Percentiles rank a stretch among this genome's conserved stretches.
These are phyloP conservation scores for Pythium brachiatum DNA, from an alignment of 352 stramenopile species.

Conservation along the genomic window DNA sequence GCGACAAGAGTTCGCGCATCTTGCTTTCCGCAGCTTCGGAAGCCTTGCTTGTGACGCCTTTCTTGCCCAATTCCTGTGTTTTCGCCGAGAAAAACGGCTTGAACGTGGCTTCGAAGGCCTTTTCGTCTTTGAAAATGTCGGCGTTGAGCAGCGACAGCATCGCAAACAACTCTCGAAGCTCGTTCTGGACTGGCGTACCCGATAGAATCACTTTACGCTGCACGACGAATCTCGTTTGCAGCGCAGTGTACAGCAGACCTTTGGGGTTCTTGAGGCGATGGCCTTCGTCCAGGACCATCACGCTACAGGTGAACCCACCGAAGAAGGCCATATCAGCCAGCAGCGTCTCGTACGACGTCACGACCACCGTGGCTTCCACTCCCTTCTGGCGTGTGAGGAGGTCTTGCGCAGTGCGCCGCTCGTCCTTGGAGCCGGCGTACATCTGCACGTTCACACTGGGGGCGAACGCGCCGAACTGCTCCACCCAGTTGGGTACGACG, in stretches of 20 bases:
- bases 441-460: constrained; percentile 52
- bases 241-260: constrained; percentile 46
- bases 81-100: constrained; percentile 68
- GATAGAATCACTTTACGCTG: constrained; percentile 62
- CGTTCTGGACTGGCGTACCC: constrained; percentile 90
- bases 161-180: constrained; percentile 78
- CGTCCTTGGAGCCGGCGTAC: constrained; percentile 54
- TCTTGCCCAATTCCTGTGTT: constrained; percentile 36
- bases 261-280: constrained; percentile 88
- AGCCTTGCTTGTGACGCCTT: background rate
- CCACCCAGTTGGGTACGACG: constrained; percentile 82
- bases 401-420: constrained; percentile 35
- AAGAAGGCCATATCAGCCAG: constrained; percentile 60
- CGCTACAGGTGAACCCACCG: constrained; percentile 39
- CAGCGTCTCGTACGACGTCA: constrained; percentile 78
- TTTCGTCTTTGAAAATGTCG: constrained; percentile 66
- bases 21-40: constrained; percentile 36
- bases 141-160: constrained; percentile 84
- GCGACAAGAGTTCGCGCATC: constrained; percentile 58
- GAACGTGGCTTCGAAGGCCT: constrained; percentile 53
- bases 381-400: background rate
- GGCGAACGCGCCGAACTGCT: constrained; percentile 73
- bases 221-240: constrained; percentile 38
- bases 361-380: constrained; percentile 36
- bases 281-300: constrained; percentile 85